Evolutionary conservation across 1,284 basidiomycete genomes (phyloP).

Genomic region (Cystobasidium sp.): DNA sequence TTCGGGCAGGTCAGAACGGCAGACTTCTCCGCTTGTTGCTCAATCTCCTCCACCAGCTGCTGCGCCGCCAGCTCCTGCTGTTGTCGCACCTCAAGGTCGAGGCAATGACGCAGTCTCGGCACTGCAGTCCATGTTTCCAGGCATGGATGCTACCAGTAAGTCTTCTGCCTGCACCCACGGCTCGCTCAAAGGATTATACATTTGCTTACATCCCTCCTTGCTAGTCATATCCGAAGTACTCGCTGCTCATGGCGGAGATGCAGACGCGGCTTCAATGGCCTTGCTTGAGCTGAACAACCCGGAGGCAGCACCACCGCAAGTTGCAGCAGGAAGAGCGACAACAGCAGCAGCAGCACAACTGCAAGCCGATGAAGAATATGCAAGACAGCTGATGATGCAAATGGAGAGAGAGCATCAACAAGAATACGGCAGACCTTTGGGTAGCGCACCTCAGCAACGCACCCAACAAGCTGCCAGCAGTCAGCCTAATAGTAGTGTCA

Average conservation of each 20-base stretch:
- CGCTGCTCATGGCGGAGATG: conserved; percentile 40
- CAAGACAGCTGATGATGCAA: conserved; percentile 34
- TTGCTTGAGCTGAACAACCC: conserved; percentile 41
- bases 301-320: conserved; percentile 1
- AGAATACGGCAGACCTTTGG: conserved; percentile 36
- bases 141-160: conserved; percentile 34
- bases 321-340: not conserved
- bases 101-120: conserved; percentile 32
- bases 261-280: conserved; percentile 40
- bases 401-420: conserved; percentile 40
- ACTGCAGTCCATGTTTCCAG: conserved; percentile 35
- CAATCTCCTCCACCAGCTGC: conserved; percentile 13
- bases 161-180: not conserved
- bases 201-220: not conserved
- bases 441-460: conserved; percentile 11
- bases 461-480: not conserved
- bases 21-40: not conserved
- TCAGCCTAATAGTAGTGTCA: not conserved
- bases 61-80: not conserved
- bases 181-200: not conserved
- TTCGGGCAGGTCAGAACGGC: not conserved
- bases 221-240: conserved; percentile 43
- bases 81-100: not conserved
- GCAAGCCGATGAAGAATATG: conserved; percentile 41
- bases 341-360: conserved; percentile 32